Evolutionary conservation across 169 alveolate genomes (phyloP), one percentile per base, ranked within the genome.

Genomic region (Pseudocohnilembus persalinus): DNA sequence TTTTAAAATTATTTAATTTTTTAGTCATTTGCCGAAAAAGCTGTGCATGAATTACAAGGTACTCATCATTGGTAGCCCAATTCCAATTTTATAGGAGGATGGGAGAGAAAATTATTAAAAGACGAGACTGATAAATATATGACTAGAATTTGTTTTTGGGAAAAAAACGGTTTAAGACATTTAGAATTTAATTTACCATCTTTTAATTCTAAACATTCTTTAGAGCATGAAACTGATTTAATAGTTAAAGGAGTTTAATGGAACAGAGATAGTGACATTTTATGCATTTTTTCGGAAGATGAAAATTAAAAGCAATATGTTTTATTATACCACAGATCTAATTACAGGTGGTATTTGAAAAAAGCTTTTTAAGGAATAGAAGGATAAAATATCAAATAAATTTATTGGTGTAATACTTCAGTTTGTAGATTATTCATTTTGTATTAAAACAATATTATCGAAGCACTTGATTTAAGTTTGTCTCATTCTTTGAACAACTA

Each of bases 101-200:
- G 80, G 84, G 87, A 92, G 34, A 83, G 76, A 26, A 83, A 92
- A 80, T 72, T 77, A 6, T 29, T 81, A 4, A 88, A 88, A 25
- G 31, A 82, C 6, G 75, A 79, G 63, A 27, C 20, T 27, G 0
- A 20, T 24, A 83, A 82, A 29, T 82, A 85, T 27, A 31, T 33
- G 29, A 77, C 84, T 29, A 94, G 94, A 90, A 91, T 94, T 73
- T 84, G 93, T 28, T 92, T 96, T 81, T 94, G 97, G 93, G 98
- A 96, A 90, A 91, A 92, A 82, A 96, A 96, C 83, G 96, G 97
- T 1, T 89, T 96, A 33, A 86, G 95, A 84, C 98, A 96, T 91
- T 96, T 94, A 1, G 97, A 96, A 84, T 94, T 96, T 84, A 79
- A 82, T 30, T 73, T 93, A 0, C 93, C 92, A n/a, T 82, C 84